These are phyloP conservation scores for Phialophora verrucosa DNA, from an alignment of 2,329 filamentous ascomycete species.

Conservation along the genomic window DNA sequence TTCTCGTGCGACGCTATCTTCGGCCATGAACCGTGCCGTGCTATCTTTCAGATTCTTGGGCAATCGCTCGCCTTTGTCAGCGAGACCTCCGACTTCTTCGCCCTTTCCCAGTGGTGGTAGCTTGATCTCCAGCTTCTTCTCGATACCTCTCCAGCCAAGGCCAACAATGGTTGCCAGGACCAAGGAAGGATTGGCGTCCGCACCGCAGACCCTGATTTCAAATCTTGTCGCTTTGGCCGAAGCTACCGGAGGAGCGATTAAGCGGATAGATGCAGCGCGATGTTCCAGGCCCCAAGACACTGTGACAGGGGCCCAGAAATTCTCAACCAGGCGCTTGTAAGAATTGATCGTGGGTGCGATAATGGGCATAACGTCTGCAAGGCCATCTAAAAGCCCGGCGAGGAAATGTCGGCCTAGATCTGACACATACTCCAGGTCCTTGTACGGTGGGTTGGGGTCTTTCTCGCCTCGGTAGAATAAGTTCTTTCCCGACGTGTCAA, in stretches of 20 bases:
- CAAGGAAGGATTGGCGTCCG: slow-evolving; percentile 86
- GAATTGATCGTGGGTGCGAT: slow-evolving; percentile 95
- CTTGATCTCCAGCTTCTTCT: slow-evolving; percentile 85
- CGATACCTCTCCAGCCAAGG: slow-evolving; percentile 86
- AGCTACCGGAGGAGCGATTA: slow-evolving; percentile 86
- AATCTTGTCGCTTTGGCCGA: slow-evolving; percentile 87
- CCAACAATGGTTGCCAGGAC: slow-evolving; percentile 86
- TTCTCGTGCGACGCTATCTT: slow-evolving; percentile 86
- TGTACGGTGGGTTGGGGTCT: slow-evolving; percentile 73
- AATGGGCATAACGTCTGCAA: slow-evolving; percentile 94
- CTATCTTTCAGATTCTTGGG: slow-evolving; percentile 88
- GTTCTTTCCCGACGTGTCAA: slow-evolving; percentile 80
- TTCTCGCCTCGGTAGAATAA: slow-evolving; percentile 75
- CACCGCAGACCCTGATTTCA: slow-evolving; percentile 91
- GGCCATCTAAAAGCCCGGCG: slow-evolving; percentile 82
- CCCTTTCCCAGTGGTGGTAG: slow-evolving; percentile 84
- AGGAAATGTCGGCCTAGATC: slow-evolving; percentile 92
- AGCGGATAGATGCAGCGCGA: slow-evolving; percentile 84
- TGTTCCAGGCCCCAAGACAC: slow-evolving; percentile 98
- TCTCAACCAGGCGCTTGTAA: slow-evolving; percentile 97
- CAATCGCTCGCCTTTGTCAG: slow-evolving; percentile 75
- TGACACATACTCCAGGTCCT: slow-evolving; percentile 79
- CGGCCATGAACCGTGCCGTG: slow-evolving; percentile 74
- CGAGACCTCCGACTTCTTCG: slow-evolving; percentile 74
- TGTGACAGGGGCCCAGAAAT: slow-evolving; percentile 98